These are phyloP conservation scores for Brettanomyces bruxellensis DNA, from an alignment of 805 yeast genomes.

Conservation along the genomic window DNA sequence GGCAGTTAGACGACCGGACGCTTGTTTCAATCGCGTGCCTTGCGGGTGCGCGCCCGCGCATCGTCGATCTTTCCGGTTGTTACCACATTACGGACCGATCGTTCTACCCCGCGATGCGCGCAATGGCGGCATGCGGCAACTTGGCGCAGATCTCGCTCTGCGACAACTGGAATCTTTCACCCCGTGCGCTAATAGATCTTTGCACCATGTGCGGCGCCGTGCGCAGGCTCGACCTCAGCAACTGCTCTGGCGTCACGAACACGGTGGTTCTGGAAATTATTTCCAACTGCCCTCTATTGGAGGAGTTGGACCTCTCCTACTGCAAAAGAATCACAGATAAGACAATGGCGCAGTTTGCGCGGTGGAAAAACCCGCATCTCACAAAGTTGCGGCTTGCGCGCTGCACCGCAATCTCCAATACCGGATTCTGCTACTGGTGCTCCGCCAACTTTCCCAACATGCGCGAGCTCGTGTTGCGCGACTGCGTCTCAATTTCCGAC, in stretches of 20 bases:
- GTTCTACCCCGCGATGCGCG: slow-evolving; percentile 60
- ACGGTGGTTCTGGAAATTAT: slow-evolving; percentile 61
- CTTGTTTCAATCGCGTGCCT: slow-evolving; percentile 54
- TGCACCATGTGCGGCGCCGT: slow-evolving; percentile 51
- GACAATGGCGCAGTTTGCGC: slow-evolving; percentile 53
- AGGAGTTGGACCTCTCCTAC: slow-evolving; percentile 51
- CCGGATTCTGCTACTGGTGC: slow-evolving; percentile 62
- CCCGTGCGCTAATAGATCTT: slow-evolving; percentile 76
- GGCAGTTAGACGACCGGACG: slow-evolving; percentile 48
- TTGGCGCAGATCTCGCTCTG: slow-evolving; percentile 49
- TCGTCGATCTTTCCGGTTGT: slow-evolving; percentile 60
- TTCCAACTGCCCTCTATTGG: slow-evolving; percentile 61
- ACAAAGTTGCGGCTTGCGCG: slow-evolving; percentile 56
- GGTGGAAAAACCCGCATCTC: slow-evolving; percentile 46
- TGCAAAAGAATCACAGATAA: slow-evolving; percentile 69
- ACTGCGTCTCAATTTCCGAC: slow-evolving; percentile 68
- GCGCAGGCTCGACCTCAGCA: slow-evolving; percentile 55
- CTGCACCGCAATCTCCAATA: slow-evolving; percentile 71
- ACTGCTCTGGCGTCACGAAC: slow-evolving; percentile 67
- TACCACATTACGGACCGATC: slow-evolving; percentile 73
- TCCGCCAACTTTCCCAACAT: slow-evolving; percentile 45
- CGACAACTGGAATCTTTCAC: slow-evolving; percentile 69
- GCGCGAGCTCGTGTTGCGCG: slow-evolving; percentile 46
- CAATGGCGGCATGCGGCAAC: slow-evolving; percentile 57
- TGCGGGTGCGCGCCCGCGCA: slow-evolving; percentile 58